phyloP scores from a whole-genome alignment of 2,329 filamentous ascomycete species.

The Chaetoscypha palmicola region DNA sequence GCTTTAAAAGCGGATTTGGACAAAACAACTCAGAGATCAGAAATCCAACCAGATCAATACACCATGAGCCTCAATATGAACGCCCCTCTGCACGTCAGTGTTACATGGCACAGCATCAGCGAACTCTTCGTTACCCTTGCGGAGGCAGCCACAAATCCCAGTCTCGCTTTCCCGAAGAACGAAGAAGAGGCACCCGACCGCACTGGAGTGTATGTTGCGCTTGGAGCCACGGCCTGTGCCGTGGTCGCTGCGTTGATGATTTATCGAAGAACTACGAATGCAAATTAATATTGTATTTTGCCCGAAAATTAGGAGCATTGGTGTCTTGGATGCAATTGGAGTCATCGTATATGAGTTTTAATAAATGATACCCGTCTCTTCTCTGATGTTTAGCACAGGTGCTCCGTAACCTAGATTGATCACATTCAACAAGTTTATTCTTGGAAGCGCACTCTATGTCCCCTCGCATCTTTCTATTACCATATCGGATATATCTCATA shows the following conservation, averaged over 20 bases:
- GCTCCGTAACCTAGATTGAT: too few species aligned
- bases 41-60: slow-evolving; percentile 87
- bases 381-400: too few species aligned
- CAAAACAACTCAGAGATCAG: slow-evolving; percentile 90
- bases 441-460: too few species aligned
- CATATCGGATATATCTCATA: too few species aligned
- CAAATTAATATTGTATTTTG: slow-evolving; percentile 19
- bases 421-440: too few species aligned
- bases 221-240: slow-evolving; percentile 65
- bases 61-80: slow-evolving; percentile 80
- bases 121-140: slow-evolving; percentile 90
- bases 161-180: slow-evolving; percentile 78
- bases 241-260: slow-evolving; percentile 59
- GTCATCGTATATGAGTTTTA: neutral
- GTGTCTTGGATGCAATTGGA: neutral
- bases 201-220: slow-evolving; percentile 76
- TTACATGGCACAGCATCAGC: slow-evolving; percentile 87
- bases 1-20: slow-evolving; percentile 93
- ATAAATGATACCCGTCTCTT: slow-evolving; percentile 4
- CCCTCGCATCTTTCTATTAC: too few species aligned
- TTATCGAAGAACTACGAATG: slow-evolving; percentile 40
- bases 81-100: slow-evolving; percentile 86
- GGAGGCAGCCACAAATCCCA: slow-evolving; percentile 85
- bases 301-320: neutral
- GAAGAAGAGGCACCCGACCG: slow-evolving; percentile 81